phyloP scores from a whole-genome alignment of 768 basidiomycete species.

The Calvatia gigantea region DNA sequence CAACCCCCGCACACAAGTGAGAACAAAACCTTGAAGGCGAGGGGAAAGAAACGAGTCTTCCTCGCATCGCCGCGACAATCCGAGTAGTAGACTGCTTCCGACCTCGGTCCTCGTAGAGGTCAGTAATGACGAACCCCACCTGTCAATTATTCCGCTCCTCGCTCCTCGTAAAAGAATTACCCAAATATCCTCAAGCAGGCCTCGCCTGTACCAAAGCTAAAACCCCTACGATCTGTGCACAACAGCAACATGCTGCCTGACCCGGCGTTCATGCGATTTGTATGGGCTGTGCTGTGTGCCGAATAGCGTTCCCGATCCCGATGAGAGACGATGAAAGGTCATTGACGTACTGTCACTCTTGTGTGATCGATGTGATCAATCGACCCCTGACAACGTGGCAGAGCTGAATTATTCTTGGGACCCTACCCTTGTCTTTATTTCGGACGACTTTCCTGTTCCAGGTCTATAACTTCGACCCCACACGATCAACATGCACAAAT shows the following conservation, averaged over 20 bases:
- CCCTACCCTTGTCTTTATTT: not conserved
- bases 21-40: not conserved
- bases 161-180: not conserved
- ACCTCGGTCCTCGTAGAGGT: not conserved
- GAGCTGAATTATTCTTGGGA: not conserved
- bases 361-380: too few relatives aligned
- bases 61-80: not conserved
- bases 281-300: too few relatives aligned
- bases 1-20: not conserved
- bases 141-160: not conserved
- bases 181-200: not conserved
- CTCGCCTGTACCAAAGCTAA: not conserved
- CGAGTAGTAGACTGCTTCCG: not conserved
- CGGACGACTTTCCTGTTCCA: not conserved
- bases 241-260: not conserved
- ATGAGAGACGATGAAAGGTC: not conserved
- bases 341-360: not conserved
- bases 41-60: not conserved
- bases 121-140: not conserved
- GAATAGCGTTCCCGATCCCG: too few relatives aligned
- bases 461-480: not conserved
- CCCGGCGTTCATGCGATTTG: not conserved
- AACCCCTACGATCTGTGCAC: not conserved
- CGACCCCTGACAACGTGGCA: not conserved
- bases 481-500: too few relatives aligned